Base-by-base conservation (phyloP, 345 rosid genomes). In the Cardiospermum halicacabum region DNA sequence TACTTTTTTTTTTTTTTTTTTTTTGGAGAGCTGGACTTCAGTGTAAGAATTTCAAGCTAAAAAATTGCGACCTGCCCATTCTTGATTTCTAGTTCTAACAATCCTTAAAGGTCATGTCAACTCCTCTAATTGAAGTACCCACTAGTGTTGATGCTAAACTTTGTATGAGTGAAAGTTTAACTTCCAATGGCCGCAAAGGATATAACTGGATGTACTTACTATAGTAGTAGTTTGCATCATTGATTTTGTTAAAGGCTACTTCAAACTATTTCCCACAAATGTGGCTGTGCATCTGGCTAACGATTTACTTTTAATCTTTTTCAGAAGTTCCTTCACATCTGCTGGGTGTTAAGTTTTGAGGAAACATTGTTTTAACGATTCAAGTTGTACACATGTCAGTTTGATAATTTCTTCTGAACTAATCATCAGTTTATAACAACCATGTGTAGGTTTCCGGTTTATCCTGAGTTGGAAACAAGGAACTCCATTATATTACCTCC, bases 391-490 rank as follows among this genome's bases (percentile, higher is more conserved):
- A 24, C 0, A 11, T 18, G 47, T 31, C n/a, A 27, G 58, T 18
- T 48, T 65, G 61, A 31, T 54, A 40, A 30, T 24, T 56, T 62
- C 25, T 30, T 48, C 25, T 30, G 39, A 4, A 42, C 53, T 75
- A 27, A 62, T 51, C 53, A 13, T 37, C 47, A 11, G 58, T 76
- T 68, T 27, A 58, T 36, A 50, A 25, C 76, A 18, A 58, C 64
- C 53, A 27, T 53, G n/a, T 80, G 72, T 68, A 89, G 97, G 79
- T 93, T 93, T 75, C 82, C 79, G 1, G 78, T 93, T 74, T 80
- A 78, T 66, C 98, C 98, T 58, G 96, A 90, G 82, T 73, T 93
- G 76, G 98, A 90, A 73, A 81, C 88, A 11, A 90, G 91, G 58
- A 90, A 88, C 74, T 85, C 96, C 11, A 84, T 90, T 56, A 69